A percentile compares a stretch with the other conserved stretches of the same genome.
Conservation (phyloP, 805 yeast species). For the Starmerella cellae region DNA sequence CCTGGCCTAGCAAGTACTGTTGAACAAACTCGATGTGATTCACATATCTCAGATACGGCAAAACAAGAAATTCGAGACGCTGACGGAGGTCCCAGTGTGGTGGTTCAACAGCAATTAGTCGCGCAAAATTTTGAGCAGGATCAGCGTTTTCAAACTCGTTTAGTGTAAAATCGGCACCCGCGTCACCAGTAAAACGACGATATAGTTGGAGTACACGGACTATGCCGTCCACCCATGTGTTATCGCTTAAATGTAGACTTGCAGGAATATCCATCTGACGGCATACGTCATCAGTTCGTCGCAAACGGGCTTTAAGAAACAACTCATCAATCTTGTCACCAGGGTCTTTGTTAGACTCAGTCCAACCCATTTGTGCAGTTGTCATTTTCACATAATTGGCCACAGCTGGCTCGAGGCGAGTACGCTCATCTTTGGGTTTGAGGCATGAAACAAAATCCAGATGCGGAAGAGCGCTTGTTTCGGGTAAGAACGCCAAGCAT, state of each 20-base stretch:
- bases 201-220: slow-evolving; percentile 21
- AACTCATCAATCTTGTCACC: slow-evolving; percentile 3
- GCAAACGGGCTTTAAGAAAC: slow-evolving; percentile 24
- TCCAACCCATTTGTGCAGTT: slow-evolving; percentile 19
- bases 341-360: not conserved
- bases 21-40: slow-evolving; percentile 15
- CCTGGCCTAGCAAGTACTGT: slow-evolving; percentile 10
- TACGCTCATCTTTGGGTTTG: not conserved
- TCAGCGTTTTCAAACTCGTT: slow-evolving; percentile 17
- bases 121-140: slow-evolving; percentile 11
- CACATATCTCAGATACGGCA: slow-evolving; percentile 23
- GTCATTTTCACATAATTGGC: slow-evolving; percentile 13
- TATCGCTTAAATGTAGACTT: slow-evolving; percentile 13
- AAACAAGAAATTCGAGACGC: slow-evolving; percentile 18
- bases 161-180: slow-evolving; percentile 5
- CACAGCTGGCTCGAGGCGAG: slow-evolving; percentile 2
- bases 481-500: slow-evolving; percentile 25
- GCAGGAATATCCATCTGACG: slow-evolving; percentile 14
- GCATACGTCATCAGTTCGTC: slow-evolving; percentile 22
- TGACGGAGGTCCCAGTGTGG: slow-evolving; percentile 18
- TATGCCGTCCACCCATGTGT: slow-evolving; percentile 25
- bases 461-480: slow-evolving; percentile 16
- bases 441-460: not conserved
- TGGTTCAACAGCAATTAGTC: slow-evolving; percentile 14
- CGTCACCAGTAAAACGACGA: slow-evolving; percentile 9